Evolutionary conservation across 2,329 filamentous ascomycete genomes (phyloP), one percentile per base, ranked within the genome.

Genomic region (Hortaea sp.): DNA sequence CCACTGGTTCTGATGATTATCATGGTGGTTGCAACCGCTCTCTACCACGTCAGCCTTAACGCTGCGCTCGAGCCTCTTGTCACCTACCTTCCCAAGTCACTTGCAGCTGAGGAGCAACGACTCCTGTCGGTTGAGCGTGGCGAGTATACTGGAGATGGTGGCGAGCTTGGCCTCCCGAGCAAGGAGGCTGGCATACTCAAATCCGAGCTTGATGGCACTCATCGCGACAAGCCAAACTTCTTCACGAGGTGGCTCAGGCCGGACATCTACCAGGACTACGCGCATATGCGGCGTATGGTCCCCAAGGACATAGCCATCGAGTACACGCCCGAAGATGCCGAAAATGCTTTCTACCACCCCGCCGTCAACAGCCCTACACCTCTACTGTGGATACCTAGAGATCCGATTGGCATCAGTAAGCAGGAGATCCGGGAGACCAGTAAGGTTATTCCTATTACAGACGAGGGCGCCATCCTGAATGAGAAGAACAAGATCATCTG

Each of bases 321-420:
- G 1, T 89, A 92, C 62, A 61, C 77, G 0, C 70, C 74, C 0
- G 73, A 81, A 43, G 69, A 78, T 1, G 78, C 84, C 60, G 70
- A 73, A 7, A 74, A 84, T 42, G 88, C 85, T 0, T 90, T 87
- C 67, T 78, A 77, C 64, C 81, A 88, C 51, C 86, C 88, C 0
- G 76, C 83, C 0, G 74, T 90, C 60, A 76, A 65, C 27, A 72
- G 78, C 50, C 54, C 73, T 55, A 66, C 77, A 1, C 85, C 85
- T 1, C 68, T 87, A 29, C 71, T 95, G n/a, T 95, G 88, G 88
- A 85, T 95, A 45, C 87, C 88, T 0, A 73, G 78, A 48, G 88
- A 95, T 58, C 67, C 75, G 1, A 77, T 81, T 27, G 85, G 87
- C 7, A 77, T 95, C 38, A 87, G 81, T 45, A 74, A 74, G 57